Evolutionary conservation across 1,284 basidiomycete genomes (phyloP).

Genomic region (Malassezia equina): DNA sequence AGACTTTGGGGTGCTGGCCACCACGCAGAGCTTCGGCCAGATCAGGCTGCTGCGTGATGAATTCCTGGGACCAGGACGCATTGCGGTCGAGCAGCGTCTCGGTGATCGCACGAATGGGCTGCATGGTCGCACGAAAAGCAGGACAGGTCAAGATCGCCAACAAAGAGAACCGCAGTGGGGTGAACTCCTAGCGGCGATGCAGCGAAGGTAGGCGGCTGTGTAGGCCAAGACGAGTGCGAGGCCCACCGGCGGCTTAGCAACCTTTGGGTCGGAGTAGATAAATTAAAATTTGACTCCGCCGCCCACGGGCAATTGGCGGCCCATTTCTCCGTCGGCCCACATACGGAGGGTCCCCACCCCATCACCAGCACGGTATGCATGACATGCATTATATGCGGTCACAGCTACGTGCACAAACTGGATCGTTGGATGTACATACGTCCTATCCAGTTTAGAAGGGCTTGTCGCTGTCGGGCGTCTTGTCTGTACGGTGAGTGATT

Average conservation of each 20-base stretch:
- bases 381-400: background rate
- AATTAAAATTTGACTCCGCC: background rate
- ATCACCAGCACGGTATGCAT: too few relatives aligned
- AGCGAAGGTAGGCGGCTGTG: background rate
- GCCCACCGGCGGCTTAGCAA: background rate
- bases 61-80: constrained; percentile 26
- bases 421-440: background rate
- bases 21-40: constrained; percentile 58
- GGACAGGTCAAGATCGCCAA: background rate
- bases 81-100: constrained; percentile 26
- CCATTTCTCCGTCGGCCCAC: background rate
- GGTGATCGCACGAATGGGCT: constrained; percentile 3
- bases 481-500: constrained; percentile 6
- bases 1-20: constrained; percentile 64
- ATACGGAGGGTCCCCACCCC: background rate
- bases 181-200: background rate
- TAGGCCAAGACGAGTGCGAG: background rate
- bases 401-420: background rate
- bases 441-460: constrained; percentile 12
- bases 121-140: background rate
- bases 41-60: constrained; percentile 51
- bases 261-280: background rate
- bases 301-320: background rate
- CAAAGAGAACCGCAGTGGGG: background rate
- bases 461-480: constrained; percentile 16